A percentile compares a stretch with the other conserved stretches of the same genome.
Conservation (phyloP, 2,329 filamentous ascomycete species). For the Monilinia vaccinii-corymbosi region DNA sequence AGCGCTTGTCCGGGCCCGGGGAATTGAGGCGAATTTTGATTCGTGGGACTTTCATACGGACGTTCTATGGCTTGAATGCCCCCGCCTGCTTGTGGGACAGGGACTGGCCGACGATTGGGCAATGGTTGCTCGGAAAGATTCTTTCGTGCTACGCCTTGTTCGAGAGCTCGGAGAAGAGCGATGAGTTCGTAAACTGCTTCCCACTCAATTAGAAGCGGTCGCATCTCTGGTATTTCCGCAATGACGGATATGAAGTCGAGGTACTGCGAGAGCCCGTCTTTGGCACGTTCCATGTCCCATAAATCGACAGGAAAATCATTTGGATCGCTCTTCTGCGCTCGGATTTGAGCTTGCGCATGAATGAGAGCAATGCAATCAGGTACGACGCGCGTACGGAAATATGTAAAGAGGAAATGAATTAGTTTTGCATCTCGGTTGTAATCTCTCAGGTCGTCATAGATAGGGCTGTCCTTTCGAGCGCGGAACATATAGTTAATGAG, state of each 20-base stretch:
- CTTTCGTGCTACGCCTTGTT: slow-evolving; percentile 79
- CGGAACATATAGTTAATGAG: slow-evolving; percentile 86
- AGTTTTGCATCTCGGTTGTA: slow-evolving; percentile 49
- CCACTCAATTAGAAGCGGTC: slow-evolving; percentile 81
- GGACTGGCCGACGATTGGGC: slow-evolving; percentile 30
- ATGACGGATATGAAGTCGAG: slow-evolving; percentile 88
- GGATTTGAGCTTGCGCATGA: slow-evolving; percentile 84
- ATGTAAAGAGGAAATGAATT: slow-evolving; percentile 85
- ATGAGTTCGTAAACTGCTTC: slow-evolving; percentile 84
- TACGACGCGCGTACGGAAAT: slow-evolving; percentile 85
- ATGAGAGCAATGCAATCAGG: slow-evolving; percentile 93
- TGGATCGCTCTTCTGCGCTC: slow-evolving; percentile 63
- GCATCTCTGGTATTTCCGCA: slow-evolving; percentile 75
- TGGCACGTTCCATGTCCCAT: slow-evolving; percentile 97
- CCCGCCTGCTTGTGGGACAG: slow-evolving; percentile 4
- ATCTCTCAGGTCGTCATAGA: slow-evolving; percentile 42
- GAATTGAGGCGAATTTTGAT: slow-evolving; percentile 20
- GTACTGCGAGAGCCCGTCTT: slow-evolving; percentile 89
- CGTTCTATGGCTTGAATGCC: slow-evolving; percentile 45
- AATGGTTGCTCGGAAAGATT: slow-evolving; percentile 45
- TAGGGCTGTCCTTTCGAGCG: slow-evolving; percentile 36
- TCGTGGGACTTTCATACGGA: slow-evolving; percentile 44
- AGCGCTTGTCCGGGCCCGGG: slow-evolving; percentile 30
- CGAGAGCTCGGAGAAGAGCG: slow-evolving; percentile 76
- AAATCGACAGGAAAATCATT: slow-evolving; percentile 88